Base-by-base conservation (phyloP, 495 filamentous ascomycete genomes). In the Talaromyces stipitatus region DNA sequence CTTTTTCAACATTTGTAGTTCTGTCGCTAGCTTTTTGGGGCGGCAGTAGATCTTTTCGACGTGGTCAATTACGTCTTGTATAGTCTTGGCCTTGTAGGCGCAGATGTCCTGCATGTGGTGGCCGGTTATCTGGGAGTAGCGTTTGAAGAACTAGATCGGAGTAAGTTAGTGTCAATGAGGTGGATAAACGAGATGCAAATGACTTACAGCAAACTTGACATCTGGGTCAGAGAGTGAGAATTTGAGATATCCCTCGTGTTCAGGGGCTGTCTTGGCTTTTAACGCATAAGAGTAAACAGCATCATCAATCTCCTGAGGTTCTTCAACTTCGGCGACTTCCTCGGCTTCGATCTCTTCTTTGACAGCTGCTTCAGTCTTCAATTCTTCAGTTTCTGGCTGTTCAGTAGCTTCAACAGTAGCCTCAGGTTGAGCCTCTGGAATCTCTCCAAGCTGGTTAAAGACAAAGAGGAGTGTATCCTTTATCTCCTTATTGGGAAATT, bases 41-140 rank as follows among this genome's bases (percentile, higher is more conserved):
- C 86, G 82, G 18, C 79, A 78, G 10, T 75, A 72, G 51, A 74
- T 61, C 14, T 41, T 53, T 26, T 63, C 61, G 6, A 89, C 61
- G 38, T 76, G 63, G 12, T 71, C 63, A n/a, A 87, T 67, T 45
- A 90, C 68, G n/a, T 77, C 66, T 46, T 71, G 70, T 16, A 86
- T 70, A 29, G 81, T 87, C 33, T 65, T 66, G 50, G 83, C 69
- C 54, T 66, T 64, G 27, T 72, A 64, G 55, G 91, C 79, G 48
- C 74, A 74, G 53, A 80, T 73, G 70, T 97, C 94, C 29, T 85
- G 76, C 61, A 96, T 73, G 26, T 79, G 80, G 45, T 83, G 80
- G 53, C 89, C 90, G 27, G 84, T 91, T 53, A 97, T 74, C 66
- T 90, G 85, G 65, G 86, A 80, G 50, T 89, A 72, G 38, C 90